Evolutionary conservation across 441 rosid species (phyloP).

Genomic region (Gossypium gossypioides): DNA sequence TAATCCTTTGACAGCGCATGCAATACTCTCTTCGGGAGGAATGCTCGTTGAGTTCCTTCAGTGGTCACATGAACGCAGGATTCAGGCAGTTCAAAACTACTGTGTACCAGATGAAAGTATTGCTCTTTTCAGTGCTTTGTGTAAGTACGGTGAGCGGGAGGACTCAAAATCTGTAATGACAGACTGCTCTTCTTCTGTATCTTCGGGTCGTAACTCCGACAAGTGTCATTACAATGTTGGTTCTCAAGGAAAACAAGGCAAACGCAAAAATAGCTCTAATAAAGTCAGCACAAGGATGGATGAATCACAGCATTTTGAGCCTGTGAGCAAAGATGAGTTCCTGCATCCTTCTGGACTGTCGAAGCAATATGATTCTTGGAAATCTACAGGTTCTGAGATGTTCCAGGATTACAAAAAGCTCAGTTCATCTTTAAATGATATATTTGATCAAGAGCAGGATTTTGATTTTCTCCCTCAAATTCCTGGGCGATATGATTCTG

Average conservation of each 20-base stretch:
- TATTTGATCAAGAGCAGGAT: slow-evolving; percentile 30
- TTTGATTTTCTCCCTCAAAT: slow-evolving; percentile 25
- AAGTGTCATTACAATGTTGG: slow-evolving; percentile 33
- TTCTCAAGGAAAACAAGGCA: slow-evolving; percentile 36
- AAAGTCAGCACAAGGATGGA: slow-evolving; percentile 30
- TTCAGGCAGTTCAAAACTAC: slow-evolving; percentile 42
- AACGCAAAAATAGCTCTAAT: slow-evolving; percentile 23
- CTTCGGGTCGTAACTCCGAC: slow-evolving; percentile 73
- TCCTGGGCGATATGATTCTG: slow-evolving; percentile 16
- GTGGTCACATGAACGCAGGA: slow-evolving; percentile 50
- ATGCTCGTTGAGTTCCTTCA: slow-evolving; percentile 58
- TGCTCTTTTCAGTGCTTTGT: slow-evolving; percentile 56
- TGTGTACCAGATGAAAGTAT: slow-evolving; percentile 69
- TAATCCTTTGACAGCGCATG: slow-evolving; percentile 83
- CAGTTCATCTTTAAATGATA: slow-evolving; percentile 28
- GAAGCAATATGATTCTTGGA: slow-evolving; percentile 31
- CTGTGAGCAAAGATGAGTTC: slow-evolving; percentile 27
- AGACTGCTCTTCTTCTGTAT: slow-evolving; percentile 81
- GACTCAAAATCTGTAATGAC: slow-evolving; percentile 91
- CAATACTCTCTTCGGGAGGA: slow-evolving; percentile 56
- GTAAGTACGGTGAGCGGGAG: slow-evolving; percentile 77
- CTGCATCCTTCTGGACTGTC: slow-evolving; percentile 30
- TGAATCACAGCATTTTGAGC: slow-evolving; percentile 30
- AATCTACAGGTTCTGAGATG: slow-evolving; percentile 31
- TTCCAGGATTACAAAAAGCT: slow-evolving; percentile 28